A percentile compares a stretch with the other conserved stretches of the same genome.
Conservation (phyloP, 2,329 filamentous ascomycete genomes). For the Penicillium sp. region DNA sequence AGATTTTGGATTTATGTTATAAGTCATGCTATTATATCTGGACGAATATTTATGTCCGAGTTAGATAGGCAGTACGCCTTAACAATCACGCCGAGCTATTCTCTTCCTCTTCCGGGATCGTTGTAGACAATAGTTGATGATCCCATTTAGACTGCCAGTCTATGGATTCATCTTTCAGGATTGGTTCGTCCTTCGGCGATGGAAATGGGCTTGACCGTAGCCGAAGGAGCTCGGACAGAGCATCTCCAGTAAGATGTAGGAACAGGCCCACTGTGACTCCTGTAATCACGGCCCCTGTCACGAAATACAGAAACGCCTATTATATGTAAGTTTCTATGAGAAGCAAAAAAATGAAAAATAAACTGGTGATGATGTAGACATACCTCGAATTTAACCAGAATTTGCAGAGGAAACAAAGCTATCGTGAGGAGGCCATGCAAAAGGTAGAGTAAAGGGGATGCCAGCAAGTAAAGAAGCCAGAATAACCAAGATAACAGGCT, state of each 20-base stretch:
- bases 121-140: conserved; percentile 20
- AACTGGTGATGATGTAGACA: not conserved
- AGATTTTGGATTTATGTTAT: not conserved
- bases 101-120: conserved; percentile 37
- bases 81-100: conserved; percentile 9
- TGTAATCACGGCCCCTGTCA: conserved; percentile 60
- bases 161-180: conserved; percentile 11
- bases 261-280: conserved; percentile 64
- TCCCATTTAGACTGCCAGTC: conserved; percentile 18
- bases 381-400: conserved; percentile 60
- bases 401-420: conserved; percentile 49
- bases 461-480: conserved; percentile 39
- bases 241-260: conserved; percentile 58
- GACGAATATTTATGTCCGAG: not conserved
- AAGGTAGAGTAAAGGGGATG: conserved; percentile 52
- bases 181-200: conserved; percentile 1
- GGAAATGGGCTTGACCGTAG: conserved; percentile 18
- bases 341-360: not conserved
- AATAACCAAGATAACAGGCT: conserved; percentile 20
- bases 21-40: not conserved
- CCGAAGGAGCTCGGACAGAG: conserved; percentile 52
- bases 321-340: not conserved
- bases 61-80: not conserved
- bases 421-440: conserved; percentile 43
- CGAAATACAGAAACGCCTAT: conserved; percentile 20